Conservation (phyloP, 129 eudicot species). For the Artemisia annua region DNA sequence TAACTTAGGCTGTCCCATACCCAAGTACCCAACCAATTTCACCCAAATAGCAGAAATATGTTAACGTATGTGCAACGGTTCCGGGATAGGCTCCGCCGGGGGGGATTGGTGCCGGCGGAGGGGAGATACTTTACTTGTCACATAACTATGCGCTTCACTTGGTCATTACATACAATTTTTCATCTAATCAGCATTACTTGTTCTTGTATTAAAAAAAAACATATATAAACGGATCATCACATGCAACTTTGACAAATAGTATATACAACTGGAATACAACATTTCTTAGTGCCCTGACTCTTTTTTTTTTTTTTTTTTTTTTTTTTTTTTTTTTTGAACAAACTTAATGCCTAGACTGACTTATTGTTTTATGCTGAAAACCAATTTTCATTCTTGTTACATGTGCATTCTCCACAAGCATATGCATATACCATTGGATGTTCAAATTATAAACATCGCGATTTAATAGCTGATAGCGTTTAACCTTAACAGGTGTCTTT, state of each 20-base stretch:
- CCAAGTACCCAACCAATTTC: not conserved
- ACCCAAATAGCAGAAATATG: not conserved
- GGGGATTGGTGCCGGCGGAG: no score
- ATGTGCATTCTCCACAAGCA: not conserved
- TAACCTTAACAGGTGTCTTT: not conserved
- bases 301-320: no score
- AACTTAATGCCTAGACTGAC: no score
- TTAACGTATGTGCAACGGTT: not conserved
- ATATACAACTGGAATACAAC: not conserved
- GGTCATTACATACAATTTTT: not conserved
- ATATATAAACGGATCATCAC: not conserved
- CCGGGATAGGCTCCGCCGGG: no score
- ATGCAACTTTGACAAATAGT: not conserved
- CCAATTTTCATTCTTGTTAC: not conserved
- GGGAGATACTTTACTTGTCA: not conserved
- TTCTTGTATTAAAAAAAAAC: no score
- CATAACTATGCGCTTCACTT: not conserved
- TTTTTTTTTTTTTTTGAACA: no score
- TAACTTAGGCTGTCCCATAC: not conserved
- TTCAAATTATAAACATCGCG: not conserved
- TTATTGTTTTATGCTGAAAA: conserved; percentile 9
- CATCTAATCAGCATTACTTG: not conserved
- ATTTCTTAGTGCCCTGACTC: not conserved
- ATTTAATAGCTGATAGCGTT: not conserved
- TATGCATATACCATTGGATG: not conserved